Percentiles rank a stretch among this genome's conserved stretches.
Conservation (phyloP, 768 basidiomycete species). For the Kwoniella newhampshirensis region DNA sequence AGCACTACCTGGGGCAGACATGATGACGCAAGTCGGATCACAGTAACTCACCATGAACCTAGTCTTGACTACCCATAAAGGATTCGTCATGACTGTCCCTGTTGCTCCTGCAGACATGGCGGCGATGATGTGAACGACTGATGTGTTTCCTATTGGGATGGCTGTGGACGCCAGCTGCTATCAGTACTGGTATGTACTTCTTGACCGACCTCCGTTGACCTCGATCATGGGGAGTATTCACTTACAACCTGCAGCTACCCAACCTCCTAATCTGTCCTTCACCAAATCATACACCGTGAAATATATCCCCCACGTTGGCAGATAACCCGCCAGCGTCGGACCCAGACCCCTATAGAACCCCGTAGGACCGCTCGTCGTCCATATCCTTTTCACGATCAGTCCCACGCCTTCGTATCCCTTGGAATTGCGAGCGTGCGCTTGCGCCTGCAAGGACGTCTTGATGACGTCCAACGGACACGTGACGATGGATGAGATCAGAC, state of each 20-base stretch:
- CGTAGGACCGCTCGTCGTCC: conserved; percentile 69
- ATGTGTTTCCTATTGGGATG: conserved; percentile 16
- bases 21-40: background rate
- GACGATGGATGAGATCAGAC: conserved; percentile 84
- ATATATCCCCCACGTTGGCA: conserved; percentile 99
- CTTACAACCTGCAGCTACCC: conserved; percentile 57
- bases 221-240: conserved; percentile 1
- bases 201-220: conserved; percentile 2
- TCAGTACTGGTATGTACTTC: conserved; percentile 2
- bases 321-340: conserved; percentile 91
- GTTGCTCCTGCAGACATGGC: conserved; percentile 94
- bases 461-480: conserved; percentile 97
- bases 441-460: conserved; percentile 97
- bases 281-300: conserved; percentile 97
- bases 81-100: conserved; percentile 91
- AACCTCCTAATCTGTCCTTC: conserved; percentile 75
- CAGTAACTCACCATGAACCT: conserved; percentile 80
- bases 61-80: conserved; percentile 98
- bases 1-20: background rate
- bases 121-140: conserved; percentile 71
- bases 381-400: conserved; percentile 63
- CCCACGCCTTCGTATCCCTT: conserved; percentile 72
- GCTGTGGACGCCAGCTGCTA: conserved; percentile 4
- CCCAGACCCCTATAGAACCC: conserved; percentile 97
- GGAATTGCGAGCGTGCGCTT: conserved; percentile 68